Evolutionary conservation across 2,329 filamentous ascomycete genomes (phyloP).

Genomic region (Coniochaeta ligniaria): DNA sequence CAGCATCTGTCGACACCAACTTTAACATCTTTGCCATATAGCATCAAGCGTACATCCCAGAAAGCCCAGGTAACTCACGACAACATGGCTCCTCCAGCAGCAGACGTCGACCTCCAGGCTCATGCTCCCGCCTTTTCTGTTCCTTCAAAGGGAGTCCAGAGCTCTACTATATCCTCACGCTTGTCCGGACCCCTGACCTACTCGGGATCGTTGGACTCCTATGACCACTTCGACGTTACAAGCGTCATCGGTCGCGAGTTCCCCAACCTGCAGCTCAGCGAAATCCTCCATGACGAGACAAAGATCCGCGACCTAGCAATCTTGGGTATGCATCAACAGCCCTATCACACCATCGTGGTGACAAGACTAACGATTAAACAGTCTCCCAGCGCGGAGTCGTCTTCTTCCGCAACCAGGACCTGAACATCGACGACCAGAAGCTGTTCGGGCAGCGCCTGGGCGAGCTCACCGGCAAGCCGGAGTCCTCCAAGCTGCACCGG

Average conservation of each 20-base stretch:
- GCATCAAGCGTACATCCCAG: background rate
- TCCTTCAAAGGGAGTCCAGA: slow-evolving; percentile 9
- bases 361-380: slow-evolving; percentile 10
- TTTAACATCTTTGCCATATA: background rate
- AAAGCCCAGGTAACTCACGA: background rate
- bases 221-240: slow-evolving; percentile 26
- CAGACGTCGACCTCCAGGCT: slow-evolving; percentile 16
- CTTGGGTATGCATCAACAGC: slow-evolving; percentile 10
- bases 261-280: slow-evolving; percentile 26
- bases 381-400: slow-evolving; percentile 46
- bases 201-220: slow-evolving; percentile 17
- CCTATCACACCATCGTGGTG: background rate
- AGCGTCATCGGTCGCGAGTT: slow-evolving; percentile 32
- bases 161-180: slow-evolving; percentile 4
- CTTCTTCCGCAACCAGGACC: slow-evolving; percentile 44
- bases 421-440: slow-evolving; percentile 44
- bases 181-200: slow-evolving; percentile 17
- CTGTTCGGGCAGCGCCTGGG: slow-evolving; percentile 40
- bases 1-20: background rate
- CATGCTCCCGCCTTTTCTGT: slow-evolving; percentile 6
- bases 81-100: slow-evolving; percentile 19
- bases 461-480: slow-evolving; percentile 36
- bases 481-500: slow-evolving; percentile 34
- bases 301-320: slow-evolving; percentile 22
- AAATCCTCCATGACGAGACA: slow-evolving; percentile 18